phyloP scores from a whole-genome alignment of 176 grass and related monocot species.

The Aegilops tauschii region DNA sequence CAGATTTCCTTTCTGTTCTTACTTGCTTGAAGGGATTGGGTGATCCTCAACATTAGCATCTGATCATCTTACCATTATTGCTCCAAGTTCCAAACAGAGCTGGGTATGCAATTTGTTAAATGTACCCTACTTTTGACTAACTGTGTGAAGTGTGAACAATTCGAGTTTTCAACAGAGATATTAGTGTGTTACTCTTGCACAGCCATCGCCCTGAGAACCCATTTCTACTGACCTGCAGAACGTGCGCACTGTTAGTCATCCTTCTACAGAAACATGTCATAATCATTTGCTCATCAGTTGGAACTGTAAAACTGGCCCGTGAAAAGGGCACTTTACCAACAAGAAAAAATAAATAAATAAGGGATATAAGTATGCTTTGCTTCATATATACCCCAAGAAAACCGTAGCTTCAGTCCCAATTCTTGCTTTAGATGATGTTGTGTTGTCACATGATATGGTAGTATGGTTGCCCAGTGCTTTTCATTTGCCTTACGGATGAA shows the following conservation, averaged over 20 bases:
- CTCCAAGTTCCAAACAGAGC: not conserved
- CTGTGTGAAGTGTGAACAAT: not conserved
- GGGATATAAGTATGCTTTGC: not conserved
- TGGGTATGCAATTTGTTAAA: conserved; percentile 3
- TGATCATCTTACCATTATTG: not conserved
- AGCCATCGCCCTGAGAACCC: not conserved
- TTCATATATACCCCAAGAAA: conserved; percentile 21
- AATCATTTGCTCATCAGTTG: not conserved
- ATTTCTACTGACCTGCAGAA: not conserved
- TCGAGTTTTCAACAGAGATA: not conserved
- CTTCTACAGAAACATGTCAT: not conserved
- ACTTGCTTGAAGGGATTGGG: no score
- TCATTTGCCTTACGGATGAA: conserved; percentile 31
- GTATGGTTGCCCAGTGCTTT: conserved; percentile 33
- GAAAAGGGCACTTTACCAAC: not conserved
- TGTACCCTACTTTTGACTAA: conserved; percentile 16
- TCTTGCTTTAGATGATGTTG: conserved; percentile 24
- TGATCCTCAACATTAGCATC: not conserved
- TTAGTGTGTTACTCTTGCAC: not conserved
- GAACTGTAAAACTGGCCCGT: conserved; percentile 1
- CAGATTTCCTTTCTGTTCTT: no score
- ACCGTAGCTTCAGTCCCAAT: conserved; percentile 25
- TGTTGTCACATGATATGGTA: conserved; percentile 26
- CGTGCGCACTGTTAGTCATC: not conserved
- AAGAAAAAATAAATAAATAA: not conserved